A percentile compares a stretch with the other conserved stretches of the same genome.
Conservation (phyloP, 2,329 filamentous ascomycete genomes). For the Blastomyces emzantsi region DNA sequence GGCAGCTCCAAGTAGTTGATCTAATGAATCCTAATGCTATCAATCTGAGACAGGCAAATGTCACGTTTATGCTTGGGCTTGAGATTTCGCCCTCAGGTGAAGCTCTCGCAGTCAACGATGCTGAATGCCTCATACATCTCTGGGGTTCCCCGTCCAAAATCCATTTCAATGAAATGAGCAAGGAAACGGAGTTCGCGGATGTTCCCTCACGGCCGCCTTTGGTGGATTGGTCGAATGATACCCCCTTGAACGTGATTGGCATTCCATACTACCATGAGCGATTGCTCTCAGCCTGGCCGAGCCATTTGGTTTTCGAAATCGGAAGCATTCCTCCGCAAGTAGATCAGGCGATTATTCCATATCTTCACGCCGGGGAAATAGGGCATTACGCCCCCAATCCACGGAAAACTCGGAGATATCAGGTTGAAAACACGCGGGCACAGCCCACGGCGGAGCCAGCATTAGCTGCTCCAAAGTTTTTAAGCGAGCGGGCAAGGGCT, state of each 20-base stretch:
- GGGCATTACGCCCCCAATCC: slow-evolving; percentile 72
- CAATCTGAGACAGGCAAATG: slow-evolving; percentile 73
- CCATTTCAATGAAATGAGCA: slow-evolving; percentile 74
- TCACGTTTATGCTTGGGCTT: slow-evolving; percentile 67
- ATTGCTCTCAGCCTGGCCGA: slow-evolving; percentile 83
- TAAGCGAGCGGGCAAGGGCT: slow-evolving; percentile 85
- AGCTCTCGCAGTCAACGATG: slow-evolving; percentile 70
- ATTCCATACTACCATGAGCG: slow-evolving; percentile 89
- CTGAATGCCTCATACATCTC: slow-evolving; percentile 68
- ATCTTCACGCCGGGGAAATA: slow-evolving; percentile 61
- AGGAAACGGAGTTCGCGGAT: slow-evolving; percentile 69
- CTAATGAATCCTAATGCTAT: slow-evolving; percentile 87
- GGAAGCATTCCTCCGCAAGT: slow-evolving; percentile 71
- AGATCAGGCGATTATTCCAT: slow-evolving; percentile 59
- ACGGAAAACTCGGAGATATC: slow-evolving; percentile 64
- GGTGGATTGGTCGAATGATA: slow-evolving; percentile 63
- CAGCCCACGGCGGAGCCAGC: slow-evolving; percentile 52
- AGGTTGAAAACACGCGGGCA: slow-evolving; percentile 67
- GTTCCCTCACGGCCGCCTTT: slow-evolving; percentile 51
- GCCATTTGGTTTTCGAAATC: slow-evolving; percentile 71
- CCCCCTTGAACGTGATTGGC: slow-evolving; percentile 74
- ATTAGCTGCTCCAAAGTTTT: slow-evolving; percentile 71
- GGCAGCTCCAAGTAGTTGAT: slow-evolving; percentile 92
- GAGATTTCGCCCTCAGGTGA: slow-evolving; percentile 85
- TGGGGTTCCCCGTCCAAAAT: slow-evolving; percentile 84